These are phyloP conservation scores for Pascua sp. DNA, from an alignment of 1,284 basidiomycete genomes.

Conservation along the genomic window DNA sequence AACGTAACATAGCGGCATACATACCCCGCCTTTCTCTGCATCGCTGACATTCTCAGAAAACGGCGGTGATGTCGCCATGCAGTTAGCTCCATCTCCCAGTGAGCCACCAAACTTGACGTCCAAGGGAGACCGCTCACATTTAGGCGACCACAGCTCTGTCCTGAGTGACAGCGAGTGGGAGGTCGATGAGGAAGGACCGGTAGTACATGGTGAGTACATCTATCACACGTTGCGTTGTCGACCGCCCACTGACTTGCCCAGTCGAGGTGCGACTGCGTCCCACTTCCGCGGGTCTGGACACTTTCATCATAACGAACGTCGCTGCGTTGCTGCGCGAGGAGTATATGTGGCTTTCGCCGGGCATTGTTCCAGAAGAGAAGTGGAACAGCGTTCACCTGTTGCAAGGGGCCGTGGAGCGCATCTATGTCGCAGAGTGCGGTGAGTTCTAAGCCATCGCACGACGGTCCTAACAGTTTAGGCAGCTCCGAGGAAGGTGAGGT, in stretches of 20 bases:
- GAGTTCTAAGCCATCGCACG: slow-evolving; percentile 32
- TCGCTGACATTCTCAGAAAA: too few relatives aligned
- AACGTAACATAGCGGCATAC: too few relatives aligned
- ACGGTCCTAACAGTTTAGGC: neutral
- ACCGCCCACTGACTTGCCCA: slow-evolving; percentile 38
- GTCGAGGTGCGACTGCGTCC: slow-evolving; percentile 68
- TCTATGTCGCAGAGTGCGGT: slow-evolving; percentile 67
- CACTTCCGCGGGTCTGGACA: neutral
- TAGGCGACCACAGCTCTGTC: too few relatives aligned
- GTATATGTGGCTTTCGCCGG: neutral
- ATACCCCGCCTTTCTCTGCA: too few relatives aligned
- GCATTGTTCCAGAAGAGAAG: slow-evolving; percentile 13
- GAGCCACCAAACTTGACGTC: too few relatives aligned
- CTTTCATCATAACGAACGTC: slow-evolving; percentile 2
- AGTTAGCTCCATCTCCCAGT: too few relatives aligned
- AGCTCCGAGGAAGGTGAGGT: neutral
- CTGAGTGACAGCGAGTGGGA: slow-evolving; percentile 7
- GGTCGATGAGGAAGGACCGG: neutral
- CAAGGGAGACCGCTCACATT: too few relatives aligned
- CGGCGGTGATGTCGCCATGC: too few relatives aligned
- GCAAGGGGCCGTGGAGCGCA: slow-evolving; percentile 67
- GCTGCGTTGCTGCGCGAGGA: slow-evolving; percentile 3
- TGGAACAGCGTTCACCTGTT: slow-evolving; percentile 61
- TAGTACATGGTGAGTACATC: slow-evolving; percentile 23
- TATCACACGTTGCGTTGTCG: neutral